Evolutionary conservation across 345 rosid species (phyloP).

Genomic region (Mercurialis annua): DNA sequence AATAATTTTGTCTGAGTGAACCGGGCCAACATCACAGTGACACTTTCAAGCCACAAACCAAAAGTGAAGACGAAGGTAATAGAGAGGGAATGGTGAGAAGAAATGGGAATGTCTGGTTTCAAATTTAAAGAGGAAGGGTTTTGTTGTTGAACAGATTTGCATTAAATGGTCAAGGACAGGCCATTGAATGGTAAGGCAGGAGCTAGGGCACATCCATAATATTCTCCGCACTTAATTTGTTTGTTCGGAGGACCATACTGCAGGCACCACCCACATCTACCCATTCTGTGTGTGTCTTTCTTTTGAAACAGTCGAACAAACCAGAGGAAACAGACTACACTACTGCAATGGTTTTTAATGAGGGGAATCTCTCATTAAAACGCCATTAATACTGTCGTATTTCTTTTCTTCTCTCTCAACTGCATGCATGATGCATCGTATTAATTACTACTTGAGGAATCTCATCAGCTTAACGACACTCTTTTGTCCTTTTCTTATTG

Average conservation of each 20-base stretch:
- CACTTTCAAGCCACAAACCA: constrained; percentile 15
- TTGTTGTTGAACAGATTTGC: constrained; percentile 18
- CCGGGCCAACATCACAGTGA: constrained; percentile 30
- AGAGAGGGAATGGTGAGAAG: not conserved
- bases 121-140: not conserved
- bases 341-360: constrained; percentile 9
- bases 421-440: too few species aligned
- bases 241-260: not conserved
- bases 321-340: constrained; percentile 17
- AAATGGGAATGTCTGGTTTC: constrained; percentile 4
- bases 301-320: constrained; percentile 12
- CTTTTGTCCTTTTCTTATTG: constrained; percentile 19
- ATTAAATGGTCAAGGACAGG: constrained; percentile 33
- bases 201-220: constrained; percentile 23
- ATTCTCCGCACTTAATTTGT: constrained; percentile 9
- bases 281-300: constrained; percentile 8
- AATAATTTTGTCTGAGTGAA: constrained; percentile 19
- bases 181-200: constrained; percentile 31
- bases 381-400: constrained; percentile 16
- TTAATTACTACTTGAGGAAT: constrained; percentile 27
- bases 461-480: constrained; percentile 19
- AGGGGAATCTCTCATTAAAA: constrained; percentile 14
- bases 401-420: not conserved
- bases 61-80: not conserved
- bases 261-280: not conserved